These are phyloP conservation scores for Fusarium robinianum DNA, from an alignment of 2,329 filamentous ascomycete species.

Conservation along the genomic window DNA sequence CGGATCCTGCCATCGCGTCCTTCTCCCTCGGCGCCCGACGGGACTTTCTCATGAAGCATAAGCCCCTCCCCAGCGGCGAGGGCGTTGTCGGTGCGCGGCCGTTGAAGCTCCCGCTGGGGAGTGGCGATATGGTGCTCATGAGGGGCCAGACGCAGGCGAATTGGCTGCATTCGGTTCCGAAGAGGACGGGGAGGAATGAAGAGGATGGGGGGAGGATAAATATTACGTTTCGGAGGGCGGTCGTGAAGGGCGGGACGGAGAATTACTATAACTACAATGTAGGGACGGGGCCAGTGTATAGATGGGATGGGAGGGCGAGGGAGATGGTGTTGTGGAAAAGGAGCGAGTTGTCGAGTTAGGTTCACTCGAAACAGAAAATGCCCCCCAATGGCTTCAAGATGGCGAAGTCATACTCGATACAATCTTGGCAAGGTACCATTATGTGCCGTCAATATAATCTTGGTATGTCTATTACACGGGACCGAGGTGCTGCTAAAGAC, in stretches of 20 bases:
- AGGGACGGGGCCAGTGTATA: conserved; percentile 68
- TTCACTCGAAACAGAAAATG: no score
- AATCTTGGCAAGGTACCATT: no score
- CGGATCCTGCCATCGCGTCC: conserved; percentile 72
- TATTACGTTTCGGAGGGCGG: conserved; percentile 75
- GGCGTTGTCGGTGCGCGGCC: conserved; percentile 39
- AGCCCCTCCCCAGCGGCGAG: conserved; percentile 56
- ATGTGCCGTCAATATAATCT: no score
- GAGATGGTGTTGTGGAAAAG: conserved; percentile 54
- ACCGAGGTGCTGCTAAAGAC: no score
- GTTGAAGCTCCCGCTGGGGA: conserved; percentile 59
- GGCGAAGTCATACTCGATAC: no score
- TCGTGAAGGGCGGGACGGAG: conserved; percentile 73
- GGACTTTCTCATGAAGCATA: conserved; percentile 82
- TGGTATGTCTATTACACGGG: no score
- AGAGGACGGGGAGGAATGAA: conserved; percentile 66
- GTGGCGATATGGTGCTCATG: conserved; percentile 83
- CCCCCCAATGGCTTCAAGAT: no score
- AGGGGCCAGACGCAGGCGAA: conserved; percentile 72
- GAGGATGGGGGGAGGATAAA: conserved; percentile 71
- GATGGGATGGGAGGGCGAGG: conserved; percentile 63
- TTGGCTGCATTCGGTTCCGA: conserved; percentile 80
- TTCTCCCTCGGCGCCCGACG: conserved; percentile 72
- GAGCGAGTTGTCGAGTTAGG: no score
- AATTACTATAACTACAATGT: conserved; percentile 89